phyloP scores from a whole-genome alignment of 106 monocot species.

The Cymbidium sinense region DNA sequence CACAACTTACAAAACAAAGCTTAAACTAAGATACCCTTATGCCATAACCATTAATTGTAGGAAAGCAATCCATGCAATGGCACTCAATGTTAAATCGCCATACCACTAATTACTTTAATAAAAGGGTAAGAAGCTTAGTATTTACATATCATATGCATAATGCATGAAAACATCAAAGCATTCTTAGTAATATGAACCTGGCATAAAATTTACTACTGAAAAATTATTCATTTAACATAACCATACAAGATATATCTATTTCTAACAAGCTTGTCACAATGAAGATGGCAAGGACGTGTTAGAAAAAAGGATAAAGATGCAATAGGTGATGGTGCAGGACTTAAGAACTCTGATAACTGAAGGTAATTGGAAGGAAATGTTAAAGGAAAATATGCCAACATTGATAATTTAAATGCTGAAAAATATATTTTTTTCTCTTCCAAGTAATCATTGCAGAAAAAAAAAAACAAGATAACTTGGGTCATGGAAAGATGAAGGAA shows the following conservation, averaged over 20 bases:
- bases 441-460: background rate
- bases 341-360: too few species aligned
- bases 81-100: background rate
- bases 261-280: background rate
- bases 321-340: too few species aligned
- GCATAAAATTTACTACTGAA: background rate
- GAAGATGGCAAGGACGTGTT: background rate
- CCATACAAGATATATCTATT: background rate
- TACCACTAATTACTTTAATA: background rate
- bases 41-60: background rate
- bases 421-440: too few species aligned
- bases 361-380: background rate
- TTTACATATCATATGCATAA: background rate
- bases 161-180: background rate
- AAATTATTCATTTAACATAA: background rate
- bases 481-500: background rate
- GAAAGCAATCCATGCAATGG: background rate
- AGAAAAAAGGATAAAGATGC: too few species aligned
- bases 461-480: background rate
- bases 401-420: background rate
- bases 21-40: background rate
- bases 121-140: background rate
- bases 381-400: background rate
- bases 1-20: background rate
- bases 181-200: background rate